Base-by-base conservation (phyloP, 305 asterid species). In the Rubia tinctorum region DNA sequence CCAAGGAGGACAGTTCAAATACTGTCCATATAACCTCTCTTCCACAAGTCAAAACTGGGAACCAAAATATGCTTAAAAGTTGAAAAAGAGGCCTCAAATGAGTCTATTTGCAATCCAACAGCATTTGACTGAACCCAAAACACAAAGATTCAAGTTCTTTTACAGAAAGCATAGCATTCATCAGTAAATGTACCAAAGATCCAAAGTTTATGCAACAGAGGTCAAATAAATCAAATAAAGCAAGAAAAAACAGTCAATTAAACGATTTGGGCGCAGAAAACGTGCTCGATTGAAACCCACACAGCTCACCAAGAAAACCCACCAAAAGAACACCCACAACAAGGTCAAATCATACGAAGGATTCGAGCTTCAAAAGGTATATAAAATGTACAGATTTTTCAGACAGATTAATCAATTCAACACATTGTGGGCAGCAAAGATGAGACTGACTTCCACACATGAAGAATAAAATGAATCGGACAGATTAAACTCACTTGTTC, bases 401-500 rank as follows among this genome's bases (percentile, higher is more conserved):
- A 20, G n/a, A 39, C 45, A 66, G 49, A 42, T 42, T 9, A 17
- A 70, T 25, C 65, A 61, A 18, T 49, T 11, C 6, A 27, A 56
- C 51, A 20, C 65, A 68, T 42, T 23, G 15, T 66, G 18, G 18
- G n/a, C 49, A 27, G 20, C 39, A 53, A 20, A 8, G 11, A 7
- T 11, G 45, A 65, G 44, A 40, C 30, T 56, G 56, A 75, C 58
- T 37, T 51, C 73, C 7, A 55, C 63, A 49, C 7, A 0, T 6
- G 39, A 22, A 30, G 15, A 61, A 61, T 5, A 42, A 63, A 17
- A 39, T 17, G 23, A 12, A n/a, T 8, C 7, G 49, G n/a, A 43
- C 3, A 43, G 6, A 23, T 66, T 8, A 60, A 68, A 73, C 95
- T 87, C 72, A 89, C 97, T 70, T 77, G 76, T 84, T 88, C 83